Evolutionary conservation across 345 rosid genomes (phyloP).

Genomic region (Passiflora organensis): DNA sequence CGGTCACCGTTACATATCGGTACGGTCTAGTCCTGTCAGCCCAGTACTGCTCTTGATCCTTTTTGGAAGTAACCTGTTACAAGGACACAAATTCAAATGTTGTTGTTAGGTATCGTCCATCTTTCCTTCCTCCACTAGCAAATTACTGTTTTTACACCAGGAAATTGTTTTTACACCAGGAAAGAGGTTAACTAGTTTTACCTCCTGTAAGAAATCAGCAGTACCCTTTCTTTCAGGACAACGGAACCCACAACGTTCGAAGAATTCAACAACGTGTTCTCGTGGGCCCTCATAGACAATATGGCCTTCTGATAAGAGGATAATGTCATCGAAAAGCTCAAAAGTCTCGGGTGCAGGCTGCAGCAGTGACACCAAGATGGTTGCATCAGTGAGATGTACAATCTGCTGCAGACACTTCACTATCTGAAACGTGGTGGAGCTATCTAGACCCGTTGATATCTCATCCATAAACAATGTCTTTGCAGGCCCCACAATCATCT

Average conservation of each 20-base stretch:
- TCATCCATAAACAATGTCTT: constrained; percentile 64
- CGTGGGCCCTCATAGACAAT: constrained; percentile 57
- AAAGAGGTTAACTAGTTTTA: not conserved
- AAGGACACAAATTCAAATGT: not conserved
- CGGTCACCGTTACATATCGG: constrained; percentile 34
- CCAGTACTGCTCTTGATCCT: constrained; percentile 62
- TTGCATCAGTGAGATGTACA: constrained; percentile 57
- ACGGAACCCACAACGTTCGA: constrained; percentile 42
- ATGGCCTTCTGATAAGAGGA: constrained; percentile 53
- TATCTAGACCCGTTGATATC: constrained; percentile 60
- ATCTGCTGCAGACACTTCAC: constrained; percentile 49
- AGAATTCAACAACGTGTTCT: constrained; percentile 47
- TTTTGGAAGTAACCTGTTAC: constrained; percentile 43
- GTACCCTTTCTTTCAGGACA: constrained; percentile 57
- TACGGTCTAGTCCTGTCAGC: constrained; percentile 30
- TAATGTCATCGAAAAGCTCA: constrained; percentile 53
- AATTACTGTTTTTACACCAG: not conserved
- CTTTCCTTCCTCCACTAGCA: not conserved
- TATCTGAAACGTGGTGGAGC: constrained; percentile 59
- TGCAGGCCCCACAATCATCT: constrained; percentile 65
- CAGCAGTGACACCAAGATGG: constrained; percentile 51
- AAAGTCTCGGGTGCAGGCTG: constrained; percentile 67
- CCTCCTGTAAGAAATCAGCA: constrained; percentile 62
- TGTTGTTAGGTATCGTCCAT: not conserved
- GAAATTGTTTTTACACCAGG: not conserved